Conservation (phyloP, 805 yeast genomes). For the Clavispora carvajalis region DNA sequence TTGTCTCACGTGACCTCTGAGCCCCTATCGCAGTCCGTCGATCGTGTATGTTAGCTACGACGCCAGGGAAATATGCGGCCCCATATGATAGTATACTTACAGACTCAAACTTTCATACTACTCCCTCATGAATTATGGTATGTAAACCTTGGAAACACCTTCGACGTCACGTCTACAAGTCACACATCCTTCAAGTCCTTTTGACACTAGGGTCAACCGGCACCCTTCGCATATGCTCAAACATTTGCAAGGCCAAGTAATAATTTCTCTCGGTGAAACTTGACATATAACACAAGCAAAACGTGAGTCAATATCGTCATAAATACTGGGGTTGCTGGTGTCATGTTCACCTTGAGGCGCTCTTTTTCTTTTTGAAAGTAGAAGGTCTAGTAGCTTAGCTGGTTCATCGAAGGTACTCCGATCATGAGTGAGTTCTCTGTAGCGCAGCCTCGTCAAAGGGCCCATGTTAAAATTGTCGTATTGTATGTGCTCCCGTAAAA, state of each 20-base stretch:
- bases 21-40: not conserved
- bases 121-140: no score
- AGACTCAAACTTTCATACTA: no score
- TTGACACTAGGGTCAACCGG: constrained; percentile 62
- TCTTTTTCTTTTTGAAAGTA: constrained; percentile 11
- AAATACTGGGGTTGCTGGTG: not conserved
- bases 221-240: constrained; percentile 85
- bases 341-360: no score
- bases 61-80: no score
- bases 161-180: constrained; percentile 76
- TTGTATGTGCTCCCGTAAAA: constrained; percentile 26
- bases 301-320: constrained; percentile 21
- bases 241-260: constrained; percentile 92
- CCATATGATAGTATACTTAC: no score
- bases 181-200: constrained; percentile 75
- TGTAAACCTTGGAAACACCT: constrained; percentile 50
- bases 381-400: constrained; percentile 18
- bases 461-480: constrained; percentile 13
- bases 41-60: no score
- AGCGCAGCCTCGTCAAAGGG: constrained; percentile 32
- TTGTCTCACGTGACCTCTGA: not conserved
- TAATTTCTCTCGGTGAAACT: constrained; percentile 63
- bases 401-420: constrained; percentile 2
- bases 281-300: constrained; percentile 79
- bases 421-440: constrained; percentile 4